Evolutionary conservation across 2,329 filamentous ascomycete species (phyloP), one percentile per base, ranked within the genome.

Genomic region (Apiospora saccharicola): DNA sequence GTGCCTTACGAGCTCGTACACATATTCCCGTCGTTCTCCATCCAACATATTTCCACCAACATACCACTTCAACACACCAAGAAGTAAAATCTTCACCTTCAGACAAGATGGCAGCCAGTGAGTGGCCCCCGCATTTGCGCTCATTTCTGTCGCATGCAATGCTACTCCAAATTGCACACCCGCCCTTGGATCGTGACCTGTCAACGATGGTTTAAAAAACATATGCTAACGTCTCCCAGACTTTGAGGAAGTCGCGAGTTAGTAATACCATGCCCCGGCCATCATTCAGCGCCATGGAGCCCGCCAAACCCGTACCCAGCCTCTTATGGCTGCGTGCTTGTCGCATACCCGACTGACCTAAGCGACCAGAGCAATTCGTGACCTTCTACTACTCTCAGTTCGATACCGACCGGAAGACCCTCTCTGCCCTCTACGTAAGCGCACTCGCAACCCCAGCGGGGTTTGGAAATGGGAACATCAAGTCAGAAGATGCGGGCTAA

Each of bases 301-400:
- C 67, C 61, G 57, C 24, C 24, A 34, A 71, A 71, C 41, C 57
- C 30, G 47, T 53, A 30, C 24, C 57, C 44, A 49, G 34, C 8
- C 68, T 41, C 46, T 30, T 12, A 57, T 16, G n/a, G 34, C n/a
- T 70, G 19, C 43, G 57, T 41, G 41, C n/a, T 14, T 41, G 57
- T 64, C 70, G 30, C 53, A 49, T 51, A 77, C 73, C 30, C 74
- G 67, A 71, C 72, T 41, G 51, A 70, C 51, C 26, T 68, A 51
- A 7, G 43, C 64, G 43, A 72, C 67, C 81, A 98, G 95, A 92
- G 83, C 90, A 97, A 85, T 98, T 98, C 85, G 92, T 96, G 77
- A 81, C 91, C 74, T 96, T 92, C 88, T 98, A 98, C 90, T 98
- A 98, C 89, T 87, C 92, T 80, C 92, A 91, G 73, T 98, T 98